Evolutionary conservation across 225 moss, liverwort and hornwort genomes (phyloP), one percentile per base, ranked within the genome.

Genomic region (Physcomitrellopsis africana): DNA sequence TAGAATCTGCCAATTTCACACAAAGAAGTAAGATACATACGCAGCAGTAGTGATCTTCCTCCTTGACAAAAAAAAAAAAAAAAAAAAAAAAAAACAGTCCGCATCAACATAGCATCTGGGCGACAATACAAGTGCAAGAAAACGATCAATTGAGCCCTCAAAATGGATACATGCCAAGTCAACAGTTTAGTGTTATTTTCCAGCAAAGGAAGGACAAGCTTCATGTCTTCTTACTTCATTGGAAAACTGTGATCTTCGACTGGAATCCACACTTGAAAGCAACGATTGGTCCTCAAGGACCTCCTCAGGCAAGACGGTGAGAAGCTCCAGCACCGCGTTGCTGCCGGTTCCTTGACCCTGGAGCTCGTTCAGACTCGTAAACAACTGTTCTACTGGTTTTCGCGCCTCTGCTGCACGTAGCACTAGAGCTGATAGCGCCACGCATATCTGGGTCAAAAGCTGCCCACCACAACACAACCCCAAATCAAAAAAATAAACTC

Each of bases 371-470:
- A 96, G 51, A 85, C 92, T 93, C n/a, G 90, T 93, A 46, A 96
- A 96, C 53, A 96, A 75, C 75, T 93, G 96, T 46, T 93, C 92
- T 5, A 96, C 90, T 24, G 93, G 90, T 81, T 87, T 96, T 59
- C 86, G 78, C 89, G 90, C 92, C 78, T 96, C 93, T 55, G 86
- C 79, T 74, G 96, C 89, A 63, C 93, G 93, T 72, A 96, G 79
- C 56, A 93, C 93, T 67, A 96, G 82, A 32, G 96, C 93, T 63
- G 96, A 96, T 72, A 96, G 81, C 53, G 93, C 96, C 78, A 96
- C 89, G 79, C 96, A 96, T 86, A 93, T 90, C 82, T 96, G 96
- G 29, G 93, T 96, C 87, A 96, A 84, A 71, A 96, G 87, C 96
- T 96, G 96, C 77, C 70, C 72, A 85, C 69, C 74, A 80, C 52